These are phyloP conservation scores for Solanum hybrid DNA, from an alignment of 305 asterid genomes.

Conservation along the genomic window DNA sequence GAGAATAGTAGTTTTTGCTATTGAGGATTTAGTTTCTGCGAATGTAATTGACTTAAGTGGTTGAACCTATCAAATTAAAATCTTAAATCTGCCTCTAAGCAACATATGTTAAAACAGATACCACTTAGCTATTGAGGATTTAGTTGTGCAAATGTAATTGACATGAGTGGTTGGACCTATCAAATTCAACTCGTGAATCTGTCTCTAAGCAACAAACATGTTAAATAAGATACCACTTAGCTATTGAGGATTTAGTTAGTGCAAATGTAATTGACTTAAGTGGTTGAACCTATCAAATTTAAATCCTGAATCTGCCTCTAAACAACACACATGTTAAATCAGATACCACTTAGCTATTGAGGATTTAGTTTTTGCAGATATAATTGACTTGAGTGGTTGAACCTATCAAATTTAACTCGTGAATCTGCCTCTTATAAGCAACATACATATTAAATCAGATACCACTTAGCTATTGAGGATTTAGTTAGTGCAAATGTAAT, in stretches of 20 bases:
- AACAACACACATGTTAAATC: background rate
- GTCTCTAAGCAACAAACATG: background rate
- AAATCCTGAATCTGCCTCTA: background rate
- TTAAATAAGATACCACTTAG: background rate
- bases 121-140: background rate
- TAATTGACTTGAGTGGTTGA: background rate
- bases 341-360: background rate
- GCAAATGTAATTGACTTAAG: background rate
- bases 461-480: background rate
- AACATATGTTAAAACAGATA: too few relatives aligned
- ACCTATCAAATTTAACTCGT: too few relatives aligned
- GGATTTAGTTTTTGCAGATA: background rate
- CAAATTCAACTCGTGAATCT: background rate
- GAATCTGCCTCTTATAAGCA: background rate
- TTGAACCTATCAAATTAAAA: background rate
- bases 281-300: background rate
- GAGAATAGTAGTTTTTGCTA: background rate
- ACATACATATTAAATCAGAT: background rate
- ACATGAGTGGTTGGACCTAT: slow-evolving; percentile 8
- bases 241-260: background rate
- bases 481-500: background rate
- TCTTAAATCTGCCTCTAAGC: background rate
- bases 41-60: background rate
- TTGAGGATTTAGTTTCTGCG: background rate
- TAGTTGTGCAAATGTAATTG: background rate